Conservation (phyloP, 2,329 filamentous ascomycete species). For the Epichloe coenophiala region DNA sequence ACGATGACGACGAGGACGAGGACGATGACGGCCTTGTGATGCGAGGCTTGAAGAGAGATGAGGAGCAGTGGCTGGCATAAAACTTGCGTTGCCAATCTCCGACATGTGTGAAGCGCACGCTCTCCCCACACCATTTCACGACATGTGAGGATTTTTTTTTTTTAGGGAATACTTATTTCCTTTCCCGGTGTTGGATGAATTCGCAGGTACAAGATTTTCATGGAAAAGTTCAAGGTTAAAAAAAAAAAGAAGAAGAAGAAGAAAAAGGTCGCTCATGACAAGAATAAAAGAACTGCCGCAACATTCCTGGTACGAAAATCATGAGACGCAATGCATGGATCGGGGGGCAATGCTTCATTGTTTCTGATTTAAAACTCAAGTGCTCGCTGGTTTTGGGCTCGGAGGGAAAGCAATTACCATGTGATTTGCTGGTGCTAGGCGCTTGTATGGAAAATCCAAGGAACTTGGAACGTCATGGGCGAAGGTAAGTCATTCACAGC, state of each 20-base stretch:
- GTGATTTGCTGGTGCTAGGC: too few species aligned
- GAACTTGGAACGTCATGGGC: too few species aligned
- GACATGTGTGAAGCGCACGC: background rate
- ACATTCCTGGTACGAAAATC: background rate
- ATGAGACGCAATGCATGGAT: background rate
- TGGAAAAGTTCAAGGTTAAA: background rate
- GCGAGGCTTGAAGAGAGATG: constrained; percentile 41
- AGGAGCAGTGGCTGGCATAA: constrained; percentile 46
- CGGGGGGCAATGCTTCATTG: background rate
- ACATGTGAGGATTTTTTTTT: background rate
- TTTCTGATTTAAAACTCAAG: background rate
- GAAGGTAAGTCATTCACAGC: too few species aligned
- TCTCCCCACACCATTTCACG: background rate
- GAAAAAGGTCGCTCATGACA: background rate
- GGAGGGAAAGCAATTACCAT: background rate
- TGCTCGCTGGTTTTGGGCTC: background rate
- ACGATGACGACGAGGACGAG: constrained; percentile 32
- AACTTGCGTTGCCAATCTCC: background rate
- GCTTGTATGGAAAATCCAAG: too few species aligned
- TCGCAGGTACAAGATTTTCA: background rate
- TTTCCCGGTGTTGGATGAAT: background rate
- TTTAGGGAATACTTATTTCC: background rate
- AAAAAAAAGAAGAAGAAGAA: too few species aligned
- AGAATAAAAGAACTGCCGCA: background rate
- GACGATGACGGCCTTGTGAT: constrained; percentile 47